Base-by-base conservation (phyloP, 192 early-diverging fungal genomes). In the Linnemannia hyalina region DNA sequence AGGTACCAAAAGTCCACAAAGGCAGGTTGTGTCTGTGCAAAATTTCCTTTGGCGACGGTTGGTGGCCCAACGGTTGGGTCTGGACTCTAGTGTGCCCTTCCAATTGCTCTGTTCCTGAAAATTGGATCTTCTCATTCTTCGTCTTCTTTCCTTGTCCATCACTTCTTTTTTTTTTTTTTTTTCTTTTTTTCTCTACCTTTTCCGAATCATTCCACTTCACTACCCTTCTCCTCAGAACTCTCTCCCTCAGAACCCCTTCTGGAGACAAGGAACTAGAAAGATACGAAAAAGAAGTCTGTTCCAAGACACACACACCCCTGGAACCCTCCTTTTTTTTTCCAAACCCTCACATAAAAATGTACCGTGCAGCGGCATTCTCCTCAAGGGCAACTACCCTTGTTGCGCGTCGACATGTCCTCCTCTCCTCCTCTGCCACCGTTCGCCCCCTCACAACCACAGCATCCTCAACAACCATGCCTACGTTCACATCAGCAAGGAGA, bases 321-420 rank as follows among this genome's bases (percentile, higher is more conserved):
- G n/a, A n/a, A 4, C 9, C 26, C 32, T 15, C 26, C 32, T 29
- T 29, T 65, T 29, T 29, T 65, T 65, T 65, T 23, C 29, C 55
- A n/a, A 6, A 26, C 2, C n/a, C 2, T 74, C 23, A 15, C n/a
- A 52, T 23, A 13, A 4, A 29, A 68, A 82, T 83, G 82, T 77
- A 77, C 52, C 82, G 82, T 41, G 82, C 60, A 35, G 82, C 75
- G 20, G 52, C 82, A 16, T 69, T 78, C 40, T 69, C 60, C 3
- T 60, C 76, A 60, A 60, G 46, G 22, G 22, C 35, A 80, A 63
- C 63, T 38, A 55, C 41, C 40, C 73, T 26, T 9, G 49, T 70
- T 23, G 63, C 76, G 38, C 57, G 65, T 49, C 71, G 70, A 26
- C 78, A 80, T 26, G 41, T 70, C 22, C 70, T 73, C 20, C 73